A percentile compares a stretch with the other conserved stretches of the same genome.
These are phyloP conservation scores for Echium plantagineum DNA, from an alignment of 257 asterid genomes.

Conservation along the genomic window DNA sequence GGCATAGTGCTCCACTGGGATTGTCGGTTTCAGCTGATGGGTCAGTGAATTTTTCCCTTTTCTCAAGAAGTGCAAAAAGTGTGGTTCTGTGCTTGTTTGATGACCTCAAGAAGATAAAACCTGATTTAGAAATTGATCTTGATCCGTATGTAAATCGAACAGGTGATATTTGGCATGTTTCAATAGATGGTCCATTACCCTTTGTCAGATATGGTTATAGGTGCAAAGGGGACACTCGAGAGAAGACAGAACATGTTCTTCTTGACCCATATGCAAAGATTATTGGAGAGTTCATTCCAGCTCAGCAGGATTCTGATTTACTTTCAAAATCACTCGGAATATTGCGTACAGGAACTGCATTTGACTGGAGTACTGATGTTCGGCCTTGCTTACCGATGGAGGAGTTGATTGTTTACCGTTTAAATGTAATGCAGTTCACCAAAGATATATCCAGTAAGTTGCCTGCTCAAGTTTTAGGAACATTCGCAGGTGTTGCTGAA, in stretches of 20 bases:
- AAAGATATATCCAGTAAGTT: constrained; percentile 61
- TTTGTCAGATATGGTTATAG: constrained; percentile 73
- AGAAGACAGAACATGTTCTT: constrained; percentile 32
- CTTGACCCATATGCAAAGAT: constrained; percentile 80
- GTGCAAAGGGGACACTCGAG: constrained; percentile 31
- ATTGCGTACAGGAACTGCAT: constrained; percentile 43
- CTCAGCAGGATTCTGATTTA: constrained; percentile 24
- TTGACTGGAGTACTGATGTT: constrained; percentile 65
- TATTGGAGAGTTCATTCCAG: constrained; percentile 25
- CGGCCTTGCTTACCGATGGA: constrained; percentile 58
- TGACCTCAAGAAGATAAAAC: constrained; percentile 34
- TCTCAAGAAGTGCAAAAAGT: constrained; percentile 48
- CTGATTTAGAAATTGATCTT: constrained; percentile 82
- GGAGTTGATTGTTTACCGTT: constrained; percentile 55
- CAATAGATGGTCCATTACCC: constrained; percentile 32
- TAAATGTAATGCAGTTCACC: constrained; percentile 54
- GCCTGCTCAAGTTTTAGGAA: constrained; percentile 44
- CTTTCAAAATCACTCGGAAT: constrained; percentile 35
- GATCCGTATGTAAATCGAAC: constrained; percentile 77
- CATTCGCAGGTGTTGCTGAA: constrained; percentile 53
- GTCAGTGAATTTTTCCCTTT: constrained; percentile 53
- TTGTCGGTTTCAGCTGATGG: constrained; percentile 51
- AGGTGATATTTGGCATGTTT: constrained; percentile 86
- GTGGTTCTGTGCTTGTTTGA: constrained; percentile 72
- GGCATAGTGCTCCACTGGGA: constrained; percentile 67